Evolutionary conservation across 345 rosid species (phyloP).

Genomic region (Citrus hindsii): DNA sequence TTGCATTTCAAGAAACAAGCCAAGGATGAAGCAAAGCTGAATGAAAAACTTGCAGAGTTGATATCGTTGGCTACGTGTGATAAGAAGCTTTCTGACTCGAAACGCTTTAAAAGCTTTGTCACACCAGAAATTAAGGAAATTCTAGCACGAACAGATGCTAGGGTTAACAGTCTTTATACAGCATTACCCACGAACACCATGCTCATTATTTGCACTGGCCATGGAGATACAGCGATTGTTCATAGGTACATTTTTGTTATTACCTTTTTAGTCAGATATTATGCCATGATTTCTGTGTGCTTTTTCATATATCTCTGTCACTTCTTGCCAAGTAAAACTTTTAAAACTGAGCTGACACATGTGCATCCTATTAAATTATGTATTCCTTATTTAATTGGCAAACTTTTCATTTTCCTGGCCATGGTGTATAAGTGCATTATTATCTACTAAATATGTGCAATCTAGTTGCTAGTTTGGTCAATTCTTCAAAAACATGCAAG

Average conservation of each 20-base stretch:
- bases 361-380: neutral
- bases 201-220: constrained; percentile 95
- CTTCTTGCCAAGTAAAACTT: neutral
- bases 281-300: neutral
- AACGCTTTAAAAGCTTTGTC: constrained; percentile 36
- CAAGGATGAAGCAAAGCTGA: constrained; percentile 54
- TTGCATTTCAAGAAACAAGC: constrained; percentile 62
- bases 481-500: no score
- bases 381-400: neutral
- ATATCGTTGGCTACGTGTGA: constrained; percentile 73
- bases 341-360: constrained; percentile 1
- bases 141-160: constrained; percentile 46
- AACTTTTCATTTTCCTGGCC: neutral
- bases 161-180: constrained; percentile 46
- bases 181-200: constrained; percentile 75
- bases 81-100: constrained; percentile 35
- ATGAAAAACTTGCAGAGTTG: constrained; percentile 71
- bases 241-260: constrained; percentile 46
- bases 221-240: constrained; percentile 85
- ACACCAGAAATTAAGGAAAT: constrained; percentile 64
- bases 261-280: neutral
- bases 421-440: neutral
- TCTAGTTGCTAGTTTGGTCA: neutral
- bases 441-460: neutral
- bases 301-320: neutral